phyloP scores from a whole-genome alignment of 768 basidiomycete genomes.

The Neoboletus magnificus region DNA sequence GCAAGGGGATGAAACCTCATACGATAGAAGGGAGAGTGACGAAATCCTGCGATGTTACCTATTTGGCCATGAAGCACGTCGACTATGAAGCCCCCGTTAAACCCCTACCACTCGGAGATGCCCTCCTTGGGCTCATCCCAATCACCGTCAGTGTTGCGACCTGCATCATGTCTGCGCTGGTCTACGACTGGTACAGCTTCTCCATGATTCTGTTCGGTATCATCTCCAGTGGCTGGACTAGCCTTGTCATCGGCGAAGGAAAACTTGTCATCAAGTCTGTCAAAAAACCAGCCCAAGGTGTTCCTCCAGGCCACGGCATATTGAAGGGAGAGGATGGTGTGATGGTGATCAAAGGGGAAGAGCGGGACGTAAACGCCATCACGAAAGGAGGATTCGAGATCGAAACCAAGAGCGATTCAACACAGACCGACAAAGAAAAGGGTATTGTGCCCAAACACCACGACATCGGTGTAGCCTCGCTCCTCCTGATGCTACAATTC shows the following conservation, averaged over 20 bases:
- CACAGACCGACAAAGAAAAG: not conserved
- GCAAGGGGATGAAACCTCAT: not conserved
- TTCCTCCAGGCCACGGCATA: conserved; percentile 32
- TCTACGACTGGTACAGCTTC: conserved; percentile 30
- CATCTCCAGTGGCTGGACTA: conserved; percentile 28
- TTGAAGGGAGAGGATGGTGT: conserved; percentile 16
- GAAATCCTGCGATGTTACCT: conserved; percentile 6
- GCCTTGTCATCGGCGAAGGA: conserved; percentile 24
- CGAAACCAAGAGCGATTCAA: not conserved
- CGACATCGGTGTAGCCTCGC: conserved; percentile 24
- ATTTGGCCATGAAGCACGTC: conserved; percentile 17
- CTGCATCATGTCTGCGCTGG: conserved; percentile 23
- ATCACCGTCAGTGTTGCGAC: conserved; percentile 23
- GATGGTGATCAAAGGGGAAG: conserved; percentile 28
- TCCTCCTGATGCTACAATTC: conserved; percentile 31
- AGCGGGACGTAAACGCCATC: conserved; percentile 27
- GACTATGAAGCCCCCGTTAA: not conserved
- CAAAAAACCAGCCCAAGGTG: conserved; percentile 12
- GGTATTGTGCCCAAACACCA: conserved; percentile 1
- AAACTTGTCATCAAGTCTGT: conserved; percentile 15
- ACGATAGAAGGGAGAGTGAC: conserved; percentile 13
- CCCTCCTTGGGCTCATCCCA: conserved; percentile 20
- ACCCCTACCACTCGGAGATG: not conserved
- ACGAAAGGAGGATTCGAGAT: conserved; percentile 30
- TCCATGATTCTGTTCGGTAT: conserved; percentile 34